A percentile compares a stretch with the other conserved stretches of the same genome.
Conservation (phyloP, 371 early-diverging fungal genomes). For the Lichtheimia ornata region DNA sequence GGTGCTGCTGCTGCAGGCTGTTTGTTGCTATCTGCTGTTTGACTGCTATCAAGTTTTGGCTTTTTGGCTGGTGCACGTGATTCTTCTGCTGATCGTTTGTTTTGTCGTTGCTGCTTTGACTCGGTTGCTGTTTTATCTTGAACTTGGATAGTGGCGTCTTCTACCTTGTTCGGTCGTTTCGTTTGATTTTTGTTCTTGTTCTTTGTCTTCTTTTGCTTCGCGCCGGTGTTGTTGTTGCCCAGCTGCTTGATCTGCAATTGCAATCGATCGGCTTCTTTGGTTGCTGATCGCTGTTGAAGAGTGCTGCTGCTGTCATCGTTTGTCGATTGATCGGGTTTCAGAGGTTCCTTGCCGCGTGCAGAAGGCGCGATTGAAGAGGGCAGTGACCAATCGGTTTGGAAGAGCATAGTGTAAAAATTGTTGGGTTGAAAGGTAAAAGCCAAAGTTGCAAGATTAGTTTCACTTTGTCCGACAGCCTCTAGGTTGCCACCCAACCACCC, state of each 20-base stretch:
- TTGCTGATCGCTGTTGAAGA: constrained; percentile 2
- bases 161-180: constrained; percentile 2
- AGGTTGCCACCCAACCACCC: no score
- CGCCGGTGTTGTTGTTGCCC: constrained; percentile 8
- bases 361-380: constrained; percentile 5
- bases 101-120: constrained; percentile 7
- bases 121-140: constrained; percentile 8
- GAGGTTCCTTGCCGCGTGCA: background rate
- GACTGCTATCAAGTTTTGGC: background rate
- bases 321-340: background rate
- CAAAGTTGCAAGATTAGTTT: no score
- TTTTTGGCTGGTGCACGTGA: constrained; percentile 1
- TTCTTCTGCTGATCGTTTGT: constrained; percentile 1
- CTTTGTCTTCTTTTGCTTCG: constrained; percentile 8
- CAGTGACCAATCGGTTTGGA: constrained; percentile 1
- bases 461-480: no score
- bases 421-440: no score
- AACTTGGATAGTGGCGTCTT: background rate
- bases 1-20: constrained; percentile 3
- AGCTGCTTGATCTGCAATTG: constrained; percentile 30
- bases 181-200: constrained; percentile 8
- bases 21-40: constrained; percentile 2
- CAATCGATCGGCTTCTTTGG: constrained; percentile 33
- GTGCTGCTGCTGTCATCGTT: background rate
- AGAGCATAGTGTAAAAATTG: background rate